Evolutionary conservation across 2,329 filamentous ascomycete genomes (phyloP).

Genomic region (Leptographium galeiforme): DNA sequence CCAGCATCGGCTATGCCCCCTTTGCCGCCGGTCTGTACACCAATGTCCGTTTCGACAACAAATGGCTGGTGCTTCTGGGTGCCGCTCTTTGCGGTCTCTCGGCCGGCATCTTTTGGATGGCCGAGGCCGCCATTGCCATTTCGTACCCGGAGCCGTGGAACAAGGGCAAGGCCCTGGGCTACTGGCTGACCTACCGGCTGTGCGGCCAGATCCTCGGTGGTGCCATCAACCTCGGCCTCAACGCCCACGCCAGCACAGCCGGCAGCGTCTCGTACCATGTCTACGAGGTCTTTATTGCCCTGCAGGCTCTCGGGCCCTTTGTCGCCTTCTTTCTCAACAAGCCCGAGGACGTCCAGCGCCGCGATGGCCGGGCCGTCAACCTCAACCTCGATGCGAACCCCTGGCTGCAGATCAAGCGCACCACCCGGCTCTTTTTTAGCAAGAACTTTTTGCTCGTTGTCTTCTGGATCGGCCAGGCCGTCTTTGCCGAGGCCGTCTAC

Average conservation of each 20-base stretch:
- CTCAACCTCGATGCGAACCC: slow-evolving; percentile 43
- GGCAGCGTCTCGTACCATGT: slow-evolving; percentile 58
- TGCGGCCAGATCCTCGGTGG: slow-evolving; percentile 58
- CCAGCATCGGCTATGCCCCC: slow-evolving; percentile 48
- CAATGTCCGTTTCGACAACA: slow-evolving; percentile 55
- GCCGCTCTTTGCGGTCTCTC: slow-evolving; percentile 56
- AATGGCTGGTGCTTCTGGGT: slow-evolving; percentile 57
- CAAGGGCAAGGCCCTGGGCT: slow-evolving; percentile 48
- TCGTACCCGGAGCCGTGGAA: slow-evolving; percentile 60
- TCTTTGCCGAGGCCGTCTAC: slow-evolving; percentile 59
- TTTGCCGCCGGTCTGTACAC: slow-evolving; percentile 59
- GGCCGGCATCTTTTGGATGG: slow-evolving; percentile 63
- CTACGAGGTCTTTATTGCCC: slow-evolving; percentile 55
- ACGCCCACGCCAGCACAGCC: slow-evolving; percentile 29
- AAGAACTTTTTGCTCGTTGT: slow-evolving; percentile 51
- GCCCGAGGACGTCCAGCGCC: slow-evolving; percentile 49
- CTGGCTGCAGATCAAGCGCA: slow-evolving; percentile 46
- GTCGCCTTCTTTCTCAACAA: slow-evolving; percentile 48
- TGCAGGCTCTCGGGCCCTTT: slow-evolving; percentile 54
- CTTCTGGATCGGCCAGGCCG: slow-evolving; percentile 55
- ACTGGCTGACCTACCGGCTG: slow-evolving; percentile 45
- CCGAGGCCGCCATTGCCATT: slow-evolving; percentile 60
- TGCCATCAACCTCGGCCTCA: slow-evolving; percentile 57
- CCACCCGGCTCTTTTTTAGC: slow-evolving; percentile 42
- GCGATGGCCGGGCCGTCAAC: slow-evolving; percentile 49